phyloP scores from a whole-genome alignment of 805 yeast species.

The Torulaspora franciscae region DNA sequence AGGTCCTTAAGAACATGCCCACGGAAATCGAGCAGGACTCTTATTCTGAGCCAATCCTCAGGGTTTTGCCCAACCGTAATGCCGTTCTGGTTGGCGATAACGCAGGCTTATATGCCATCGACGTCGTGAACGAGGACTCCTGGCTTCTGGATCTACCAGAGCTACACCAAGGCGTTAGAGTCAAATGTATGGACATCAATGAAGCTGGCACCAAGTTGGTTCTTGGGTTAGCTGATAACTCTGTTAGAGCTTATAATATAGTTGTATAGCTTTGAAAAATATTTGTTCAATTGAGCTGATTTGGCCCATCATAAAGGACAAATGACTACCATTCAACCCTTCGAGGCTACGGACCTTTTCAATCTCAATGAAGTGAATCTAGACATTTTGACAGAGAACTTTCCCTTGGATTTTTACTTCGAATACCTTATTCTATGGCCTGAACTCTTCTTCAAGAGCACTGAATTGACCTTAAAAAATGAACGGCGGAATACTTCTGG shows the following conservation, averaged over 20 bases:
- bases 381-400: conserved; percentile 90
- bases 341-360: conserved; percentile 80
- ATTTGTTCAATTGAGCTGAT: neutral
- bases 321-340: conserved; percentile 88
- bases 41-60: conserved; percentile 31
- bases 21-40: conserved; percentile 29
- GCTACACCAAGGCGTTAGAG: conserved; percentile 29
- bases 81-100: conserved; percentile 30
- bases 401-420: conserved; percentile 74
- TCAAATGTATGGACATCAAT: conserved; percentile 25
- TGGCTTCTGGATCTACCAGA: conserved; percentile 32
- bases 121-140: conserved; percentile 26
- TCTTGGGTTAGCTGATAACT: conserved; percentile 19
- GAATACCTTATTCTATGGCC: conserved; percentile 88
- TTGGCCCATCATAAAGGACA: neutral
- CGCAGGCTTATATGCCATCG: conserved; percentile 29
- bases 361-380: conserved; percentile 69
- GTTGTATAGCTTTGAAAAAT: conserved; percentile 1
- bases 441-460: conserved; percentile 73
- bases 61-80: conserved; percentile 12
- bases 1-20: conserved; percentile 27
- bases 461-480: conserved; percentile 41
- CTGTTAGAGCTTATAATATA: conserved; percentile 7
- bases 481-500: conserved; percentile 42
- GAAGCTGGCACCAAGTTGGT: conserved; percentile 11